A percentile compares a stretch with the other conserved stretches of the same genome.
Evolutionary conservation across 495 filamentous ascomycete genomes (phyloP).

Genomic region (Penicillium ochrochloron): DNA sequence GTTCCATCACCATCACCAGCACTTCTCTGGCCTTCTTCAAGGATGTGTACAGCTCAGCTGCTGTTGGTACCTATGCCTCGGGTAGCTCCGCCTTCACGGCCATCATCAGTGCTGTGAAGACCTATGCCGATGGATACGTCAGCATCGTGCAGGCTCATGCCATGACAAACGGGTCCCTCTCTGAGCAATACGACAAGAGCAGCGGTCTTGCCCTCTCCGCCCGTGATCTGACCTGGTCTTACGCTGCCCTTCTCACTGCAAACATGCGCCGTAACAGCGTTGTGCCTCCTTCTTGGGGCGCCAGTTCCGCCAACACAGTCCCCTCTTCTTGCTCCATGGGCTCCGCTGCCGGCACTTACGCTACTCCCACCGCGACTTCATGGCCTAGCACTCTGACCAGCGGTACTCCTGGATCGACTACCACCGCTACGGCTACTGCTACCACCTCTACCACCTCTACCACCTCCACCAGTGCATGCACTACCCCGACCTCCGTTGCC

Average conservation of each 20-base stretch:
- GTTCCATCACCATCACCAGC: constrained; percentile 55
- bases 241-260: constrained; percentile 55
- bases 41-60: constrained; percentile 51
- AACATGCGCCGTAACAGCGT: constrained; percentile 52
- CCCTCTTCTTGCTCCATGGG: constrained; percentile 57
- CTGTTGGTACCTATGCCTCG: constrained; percentile 55
- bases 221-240: constrained; percentile 58
- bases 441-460: constrained; percentile 38
- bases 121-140: constrained; percentile 69
- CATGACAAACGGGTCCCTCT: constrained; percentile 55
- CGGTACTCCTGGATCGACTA: constrained; percentile 28
- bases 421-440: constrained; percentile 29
- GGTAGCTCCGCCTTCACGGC: constrained; percentile 50
- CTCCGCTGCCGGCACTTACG: constrained; percentile 64
- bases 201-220: constrained; percentile 59
- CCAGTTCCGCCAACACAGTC: constrained; percentile 53
- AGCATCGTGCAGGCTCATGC: constrained; percentile 54
- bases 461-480: constrained; percentile 43
- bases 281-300: constrained; percentile 61
- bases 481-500: constrained; percentile 50
- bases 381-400: constrained; percentile 61
- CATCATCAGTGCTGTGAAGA: constrained; percentile 60
- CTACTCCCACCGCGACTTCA: constrained; percentile 52
- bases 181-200: constrained; percentile 63
- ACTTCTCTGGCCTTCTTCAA: constrained; percentile 61